Conservation (phyloP, 108 stramenopile genomes). For the Licmophora abbreviata region DNA sequence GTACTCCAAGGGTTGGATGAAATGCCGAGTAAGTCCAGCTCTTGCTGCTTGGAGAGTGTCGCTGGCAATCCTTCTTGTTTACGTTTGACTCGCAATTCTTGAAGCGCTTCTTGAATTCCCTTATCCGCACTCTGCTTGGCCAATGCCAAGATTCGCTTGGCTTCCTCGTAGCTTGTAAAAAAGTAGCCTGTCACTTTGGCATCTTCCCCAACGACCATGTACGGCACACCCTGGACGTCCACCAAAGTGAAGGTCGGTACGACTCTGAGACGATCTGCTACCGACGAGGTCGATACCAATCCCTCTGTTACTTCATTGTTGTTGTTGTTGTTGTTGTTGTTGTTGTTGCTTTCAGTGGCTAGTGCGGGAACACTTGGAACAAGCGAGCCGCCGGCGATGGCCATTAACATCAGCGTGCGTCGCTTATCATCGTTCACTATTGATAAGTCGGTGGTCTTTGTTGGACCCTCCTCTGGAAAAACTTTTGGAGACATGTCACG, state of each 20-base stretch:
- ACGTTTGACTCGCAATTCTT: constrained; percentile 20
- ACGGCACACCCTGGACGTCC: constrained; percentile 61
- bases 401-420: no score
- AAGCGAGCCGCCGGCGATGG: no score
- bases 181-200: constrained; percentile 80
- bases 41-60: constrained; percentile 21
- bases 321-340: no score
- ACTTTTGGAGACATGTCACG: no score
- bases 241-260: constrained; percentile 74
- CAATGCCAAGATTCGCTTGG: constrained; percentile 50
- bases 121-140: constrained; percentile 49
- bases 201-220: constrained; percentile 80
- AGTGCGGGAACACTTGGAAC: no score
- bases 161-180: constrained; percentile 63
- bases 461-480: no score
- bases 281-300: no score
- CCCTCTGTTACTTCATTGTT: no score
- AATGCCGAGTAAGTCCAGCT: constrained; percentile 25
- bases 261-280: constrained; percentile 12
- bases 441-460: no score
- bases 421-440: no score
- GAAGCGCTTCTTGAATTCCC: constrained; percentile 46
- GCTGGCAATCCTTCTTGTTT: constrained; percentile 25
- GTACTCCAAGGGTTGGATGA: constrained; percentile 62
- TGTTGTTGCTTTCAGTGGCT: no score